A percentile compares a stretch with the other conserved stretches of the same genome.
These are phyloP conservation scores for Fallopia convolvulus DNA, from an alignment of 148 eudicot genomes.

Conservation along the genomic window DNA sequence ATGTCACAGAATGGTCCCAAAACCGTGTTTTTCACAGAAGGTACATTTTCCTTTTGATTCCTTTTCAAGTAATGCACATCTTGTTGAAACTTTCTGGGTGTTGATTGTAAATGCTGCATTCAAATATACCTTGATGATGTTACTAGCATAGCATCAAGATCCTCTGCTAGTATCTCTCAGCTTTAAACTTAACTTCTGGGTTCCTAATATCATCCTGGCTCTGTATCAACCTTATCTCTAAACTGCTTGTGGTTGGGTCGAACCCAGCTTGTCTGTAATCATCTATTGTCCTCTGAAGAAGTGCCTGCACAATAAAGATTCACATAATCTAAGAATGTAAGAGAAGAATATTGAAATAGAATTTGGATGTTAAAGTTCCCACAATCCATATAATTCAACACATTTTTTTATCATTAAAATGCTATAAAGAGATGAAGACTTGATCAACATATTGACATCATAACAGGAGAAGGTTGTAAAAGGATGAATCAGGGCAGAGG, in stretches of 20 bases:
- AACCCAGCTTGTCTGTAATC: constrained; percentile 67
- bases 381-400: not conserved
- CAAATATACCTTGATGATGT: not conserved
- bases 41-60: not conserved
- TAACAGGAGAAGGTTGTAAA: not conserved
- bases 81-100: not conserved
- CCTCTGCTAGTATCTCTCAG: constrained; percentile 39
- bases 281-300: constrained; percentile 53
- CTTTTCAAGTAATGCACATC: not conserved
- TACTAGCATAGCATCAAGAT: not conserved
- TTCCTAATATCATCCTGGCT: constrained; percentile 79
- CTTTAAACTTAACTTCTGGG: constrained; percentile 60
- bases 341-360: not conserved
- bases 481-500: not conserved
- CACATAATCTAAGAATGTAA: not conserved
- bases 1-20: not conserved
- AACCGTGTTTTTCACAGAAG: not conserved
- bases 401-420: not conserved
- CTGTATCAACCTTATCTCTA: constrained; percentile 85
- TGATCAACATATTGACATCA: not conserved
- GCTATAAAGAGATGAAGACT: not conserved
- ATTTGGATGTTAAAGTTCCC: not conserved
- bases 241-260: constrained; percentile 75
- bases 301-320: constrained; percentile 37
- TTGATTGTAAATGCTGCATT: not conserved